A percentile compares a stretch with the other conserved stretches of the same genome.
Conservation (phyloP, 2,329 filamentous ascomycete species). For the Arthrobotrys megalospora region DNA sequence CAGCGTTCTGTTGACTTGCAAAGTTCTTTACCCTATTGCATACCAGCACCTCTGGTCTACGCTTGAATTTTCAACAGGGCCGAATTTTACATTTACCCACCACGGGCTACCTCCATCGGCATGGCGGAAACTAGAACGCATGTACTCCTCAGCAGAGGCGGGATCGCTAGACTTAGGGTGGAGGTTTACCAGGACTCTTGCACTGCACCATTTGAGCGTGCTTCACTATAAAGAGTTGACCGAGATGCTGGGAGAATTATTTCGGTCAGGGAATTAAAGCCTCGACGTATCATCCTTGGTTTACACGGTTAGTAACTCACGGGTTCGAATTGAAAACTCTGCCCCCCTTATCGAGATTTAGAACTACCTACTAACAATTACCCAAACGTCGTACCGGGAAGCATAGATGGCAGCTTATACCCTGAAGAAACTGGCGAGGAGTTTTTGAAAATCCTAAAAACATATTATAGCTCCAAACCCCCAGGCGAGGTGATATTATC, state of each 20-base stretch:
- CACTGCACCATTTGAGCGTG: too few species aligned
- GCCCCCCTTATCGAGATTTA: too few species aligned
- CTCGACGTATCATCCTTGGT: not conserved
- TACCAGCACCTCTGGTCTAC: not conserved
- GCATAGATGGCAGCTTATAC: too few species aligned
- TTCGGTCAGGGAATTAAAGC: not conserved
- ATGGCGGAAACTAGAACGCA: not conserved
- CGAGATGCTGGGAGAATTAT: not conserved
- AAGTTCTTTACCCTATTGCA: not conserved
- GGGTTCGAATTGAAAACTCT: too few species aligned
- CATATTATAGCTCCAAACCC: not conserved
- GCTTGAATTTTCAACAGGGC: too few species aligned
- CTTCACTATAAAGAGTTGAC: not conserved
- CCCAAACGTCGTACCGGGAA: too few species aligned
- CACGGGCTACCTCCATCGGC: too few species aligned
- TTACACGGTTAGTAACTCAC: too few species aligned
- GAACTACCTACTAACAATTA: too few species aligned
- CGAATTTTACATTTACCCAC: too few species aligned
- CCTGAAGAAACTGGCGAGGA: not conserved
- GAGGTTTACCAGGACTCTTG: not conserved
- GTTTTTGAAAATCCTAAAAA: not conserved
- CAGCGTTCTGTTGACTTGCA: not conserved
- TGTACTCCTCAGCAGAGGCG: not conserved
- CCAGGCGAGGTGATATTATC: not conserved
- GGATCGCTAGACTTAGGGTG: not conserved